Evolutionary conservation across 192 early-diverging fungal species (phyloP).

Genomic region (Rhizophagus sp.): DNA sequence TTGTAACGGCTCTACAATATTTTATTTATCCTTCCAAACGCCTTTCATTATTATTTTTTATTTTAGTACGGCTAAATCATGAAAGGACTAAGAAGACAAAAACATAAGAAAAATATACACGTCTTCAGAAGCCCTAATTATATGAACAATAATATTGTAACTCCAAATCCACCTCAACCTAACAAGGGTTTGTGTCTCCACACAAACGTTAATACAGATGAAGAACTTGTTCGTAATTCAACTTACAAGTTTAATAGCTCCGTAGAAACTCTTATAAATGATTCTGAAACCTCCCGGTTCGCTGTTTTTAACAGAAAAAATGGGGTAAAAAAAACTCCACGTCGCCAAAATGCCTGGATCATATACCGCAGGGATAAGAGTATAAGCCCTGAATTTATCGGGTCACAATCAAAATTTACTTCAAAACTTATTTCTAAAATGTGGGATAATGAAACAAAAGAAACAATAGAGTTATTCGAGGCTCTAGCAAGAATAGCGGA

Average conservation of each 20-base stretch:
- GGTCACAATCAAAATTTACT: not conserved
- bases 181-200: not conserved
- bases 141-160: too few species aligned
- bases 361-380: not conserved
- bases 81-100: too few species aligned
- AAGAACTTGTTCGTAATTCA: not conserved
- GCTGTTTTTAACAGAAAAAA: not conserved
- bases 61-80: too few species aligned
- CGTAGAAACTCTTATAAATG: not conserved
- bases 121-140: too few species aligned
- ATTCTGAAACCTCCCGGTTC: not conserved
- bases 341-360: not conserved
- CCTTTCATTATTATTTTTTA: too few species aligned
- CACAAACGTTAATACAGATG: not conserved
- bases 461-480: not conserved
- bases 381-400: not conserved
- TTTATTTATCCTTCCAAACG: too few species aligned
- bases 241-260: not conserved
- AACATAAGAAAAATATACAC: too few species aligned
- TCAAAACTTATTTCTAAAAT: not conserved
- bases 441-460: not conserved
- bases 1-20: too few species aligned
- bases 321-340: not conserved
- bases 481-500: not conserved
- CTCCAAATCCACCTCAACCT: not conserved